These are phyloP conservation scores for Plasmodium gonderi DNA, from an alignment of 169 alveolate species.

Conservation along the genomic window DNA sequence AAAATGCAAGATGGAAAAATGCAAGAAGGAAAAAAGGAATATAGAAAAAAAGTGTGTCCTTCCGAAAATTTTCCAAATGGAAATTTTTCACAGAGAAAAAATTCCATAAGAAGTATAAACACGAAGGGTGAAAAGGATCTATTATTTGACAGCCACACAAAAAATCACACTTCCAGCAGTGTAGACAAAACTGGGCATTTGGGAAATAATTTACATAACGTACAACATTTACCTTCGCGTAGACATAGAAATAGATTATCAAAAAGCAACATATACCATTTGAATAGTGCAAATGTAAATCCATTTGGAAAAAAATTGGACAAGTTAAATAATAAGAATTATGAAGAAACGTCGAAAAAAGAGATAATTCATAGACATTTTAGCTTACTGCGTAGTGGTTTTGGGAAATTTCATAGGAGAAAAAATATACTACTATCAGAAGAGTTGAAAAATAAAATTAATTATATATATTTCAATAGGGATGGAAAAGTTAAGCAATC, in stretches of 20 bases:
- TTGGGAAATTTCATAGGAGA: constrained; percentile 15
- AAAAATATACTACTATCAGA: constrained; percentile 49
- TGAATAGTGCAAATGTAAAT: background rate
- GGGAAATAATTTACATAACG: background rate
- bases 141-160: too few species aligned
- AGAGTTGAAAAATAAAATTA: constrained; percentile 64
- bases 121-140: too few species aligned
- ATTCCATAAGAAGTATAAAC: background rate
- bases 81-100: background rate
- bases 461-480: constrained; percentile 51
- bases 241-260: background rate
- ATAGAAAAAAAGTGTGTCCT: background rate
- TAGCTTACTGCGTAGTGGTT: constrained; percentile 49
- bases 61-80: background rate
- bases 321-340: background rate
- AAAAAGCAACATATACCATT: background rate
- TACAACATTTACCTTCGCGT: background rate
- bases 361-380: constrained; percentile 46
- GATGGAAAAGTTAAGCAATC: constrained; percentile 49
- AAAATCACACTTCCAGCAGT: too few species aligned
- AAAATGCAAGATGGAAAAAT: too few species aligned
- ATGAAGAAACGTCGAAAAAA: constrained; percentile 39
- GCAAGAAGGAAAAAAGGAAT: background rate
- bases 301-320: constrained; percentile 18
- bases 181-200: background rate